phyloP scores from a whole-genome alignment of 352 stramenopile species.

The Phytophthora megakarya region DNA sequence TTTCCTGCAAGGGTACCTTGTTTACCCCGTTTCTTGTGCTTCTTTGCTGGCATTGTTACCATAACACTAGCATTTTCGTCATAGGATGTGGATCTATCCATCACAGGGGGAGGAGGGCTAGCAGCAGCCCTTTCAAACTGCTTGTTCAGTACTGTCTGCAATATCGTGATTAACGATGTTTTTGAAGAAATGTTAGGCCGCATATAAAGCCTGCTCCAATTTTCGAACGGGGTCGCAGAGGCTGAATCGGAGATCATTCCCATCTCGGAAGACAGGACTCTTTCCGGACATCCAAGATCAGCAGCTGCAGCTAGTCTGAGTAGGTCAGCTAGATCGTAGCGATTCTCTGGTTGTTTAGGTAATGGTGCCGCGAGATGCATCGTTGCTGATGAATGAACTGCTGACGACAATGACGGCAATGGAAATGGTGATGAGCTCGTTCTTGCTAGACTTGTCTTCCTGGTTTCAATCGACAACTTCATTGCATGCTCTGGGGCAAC shows the following conservation, averaged over 20 bases:
- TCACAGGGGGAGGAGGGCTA: conserved; percentile 22
- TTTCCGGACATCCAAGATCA: conserved; percentile 60
- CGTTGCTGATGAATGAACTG: not conserved
- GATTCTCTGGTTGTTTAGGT: conserved; percentile 33
- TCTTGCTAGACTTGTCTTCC: conserved; percentile 31
- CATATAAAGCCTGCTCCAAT: conserved; percentile 10
- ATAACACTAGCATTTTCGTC: conserved; percentile 40
- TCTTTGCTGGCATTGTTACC: conserved; percentile 33
- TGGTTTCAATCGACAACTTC: conserved; percentile 47
- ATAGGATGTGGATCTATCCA: conserved; percentile 37
- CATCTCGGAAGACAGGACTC: conserved; percentile 38
- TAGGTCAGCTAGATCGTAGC: conserved; percentile 60
- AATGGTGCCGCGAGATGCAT: conserved; percentile 13
- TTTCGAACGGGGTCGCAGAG: conserved; percentile 9
- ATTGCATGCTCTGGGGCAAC: conserved; percentile 66
- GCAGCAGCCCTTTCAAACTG: conserved; percentile 50
- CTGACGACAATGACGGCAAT: conserved; percentile 20
- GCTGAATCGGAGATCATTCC: conserved; percentile 15
- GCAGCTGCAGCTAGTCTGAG: conserved; percentile 55
- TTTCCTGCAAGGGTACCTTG: conserved; percentile 33
- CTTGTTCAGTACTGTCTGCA: conserved; percentile 59
- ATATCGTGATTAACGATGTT: conserved; percentile 41
- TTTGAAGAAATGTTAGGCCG: conserved; percentile 11
- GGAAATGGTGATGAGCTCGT: conserved; percentile 37
- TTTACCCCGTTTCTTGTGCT: conserved; percentile 52